These are phyloP conservation scores for Fusarium nurragi DNA, from an alignment of 2,329 filamentous ascomycete genomes.

Conservation along the genomic window DNA sequence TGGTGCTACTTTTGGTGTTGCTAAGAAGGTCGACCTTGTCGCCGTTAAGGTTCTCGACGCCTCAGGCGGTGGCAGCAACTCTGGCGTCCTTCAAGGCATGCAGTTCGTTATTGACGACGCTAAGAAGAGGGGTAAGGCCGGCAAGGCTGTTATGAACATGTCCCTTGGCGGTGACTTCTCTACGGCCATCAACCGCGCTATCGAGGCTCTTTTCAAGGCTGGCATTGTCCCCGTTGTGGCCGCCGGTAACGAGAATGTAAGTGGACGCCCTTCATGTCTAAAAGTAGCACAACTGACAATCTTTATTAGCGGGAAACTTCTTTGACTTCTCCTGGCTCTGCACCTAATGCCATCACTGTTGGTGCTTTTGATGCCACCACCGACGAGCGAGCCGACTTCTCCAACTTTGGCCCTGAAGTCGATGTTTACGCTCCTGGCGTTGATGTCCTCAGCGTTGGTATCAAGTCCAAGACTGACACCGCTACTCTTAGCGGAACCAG, in stretches of 20 bases:
- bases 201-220: constrained; percentile 58
- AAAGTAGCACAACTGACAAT: constrained; percentile 14
- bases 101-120: constrained; percentile 63
- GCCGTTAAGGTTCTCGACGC: constrained; percentile 70
- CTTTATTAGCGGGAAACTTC: constrained; percentile 55
- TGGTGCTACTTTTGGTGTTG: constrained; percentile 68
- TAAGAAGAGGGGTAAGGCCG: constrained; percentile 51
- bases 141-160: constrained; percentile 71
- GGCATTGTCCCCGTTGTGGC: constrained; percentile 68
- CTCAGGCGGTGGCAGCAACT: constrained; percentile 50
- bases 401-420: constrained; percentile 65
- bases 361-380: constrained; percentile 64
- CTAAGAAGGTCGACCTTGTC: constrained; percentile 56
- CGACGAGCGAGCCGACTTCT: constrained; percentile 62
- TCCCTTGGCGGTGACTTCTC: constrained; percentile 64
- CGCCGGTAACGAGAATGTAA: constrained; percentile 65
- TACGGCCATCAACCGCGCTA: constrained; percentile 63
- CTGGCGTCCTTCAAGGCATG: constrained; percentile 65
- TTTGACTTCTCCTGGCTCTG: constrained; percentile 64
- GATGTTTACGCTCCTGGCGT: constrained; percentile 68
- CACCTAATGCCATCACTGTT: constrained; percentile 66
- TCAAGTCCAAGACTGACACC: constrained; percentile 57
- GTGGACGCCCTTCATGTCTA: constrained; percentile 15
- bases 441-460: constrained; percentile 62
- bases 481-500: constrained; percentile 63